A percentile compares a stretch with the other conserved stretches of the same genome.
These are phyloP conservation scores for Thuja plicata DNA, from an alignment of 83 land plant species.

Conservation along the genomic window DNA sequence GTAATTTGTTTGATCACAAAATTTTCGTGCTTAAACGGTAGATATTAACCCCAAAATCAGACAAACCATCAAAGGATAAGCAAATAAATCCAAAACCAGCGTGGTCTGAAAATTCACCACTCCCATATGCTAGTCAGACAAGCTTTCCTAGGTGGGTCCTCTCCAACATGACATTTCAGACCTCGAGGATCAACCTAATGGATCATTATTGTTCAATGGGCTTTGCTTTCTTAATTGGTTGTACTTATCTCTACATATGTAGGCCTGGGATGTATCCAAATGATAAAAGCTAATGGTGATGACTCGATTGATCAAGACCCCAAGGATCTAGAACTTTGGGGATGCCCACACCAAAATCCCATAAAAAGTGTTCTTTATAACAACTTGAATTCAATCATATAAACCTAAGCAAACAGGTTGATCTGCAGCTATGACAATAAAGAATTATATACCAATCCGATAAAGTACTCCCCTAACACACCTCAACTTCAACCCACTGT, in stretches of 20 bases:
- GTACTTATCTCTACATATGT: background rate
- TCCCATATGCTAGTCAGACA: slow-evolving; percentile 2
- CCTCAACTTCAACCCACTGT: background rate
- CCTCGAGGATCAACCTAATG: background rate
- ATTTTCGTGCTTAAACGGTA: background rate
- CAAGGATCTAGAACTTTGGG: background rate
- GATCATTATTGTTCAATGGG: background rate
- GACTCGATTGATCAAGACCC: background rate
- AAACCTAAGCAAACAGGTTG: background rate
- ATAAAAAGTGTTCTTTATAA: background rate
- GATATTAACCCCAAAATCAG: background rate
- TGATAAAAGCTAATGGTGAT: background rate
- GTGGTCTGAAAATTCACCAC: background rate
- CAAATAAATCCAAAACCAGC: background rate
- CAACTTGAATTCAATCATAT: background rate
- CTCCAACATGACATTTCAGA: background rate
- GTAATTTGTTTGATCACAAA: background rate
- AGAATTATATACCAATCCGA: background rate
- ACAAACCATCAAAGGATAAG: background rate
- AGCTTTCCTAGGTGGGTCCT: background rate
- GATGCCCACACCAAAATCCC: background rate
- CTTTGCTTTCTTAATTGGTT: background rate
- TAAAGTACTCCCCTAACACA: background rate
- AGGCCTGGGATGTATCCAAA: background rate
- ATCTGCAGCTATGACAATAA: background rate